phyloP scores from a whole-genome alignment of 2,329 filamentous ascomycete genomes.

The Pseudonectria foliicola region DNA sequence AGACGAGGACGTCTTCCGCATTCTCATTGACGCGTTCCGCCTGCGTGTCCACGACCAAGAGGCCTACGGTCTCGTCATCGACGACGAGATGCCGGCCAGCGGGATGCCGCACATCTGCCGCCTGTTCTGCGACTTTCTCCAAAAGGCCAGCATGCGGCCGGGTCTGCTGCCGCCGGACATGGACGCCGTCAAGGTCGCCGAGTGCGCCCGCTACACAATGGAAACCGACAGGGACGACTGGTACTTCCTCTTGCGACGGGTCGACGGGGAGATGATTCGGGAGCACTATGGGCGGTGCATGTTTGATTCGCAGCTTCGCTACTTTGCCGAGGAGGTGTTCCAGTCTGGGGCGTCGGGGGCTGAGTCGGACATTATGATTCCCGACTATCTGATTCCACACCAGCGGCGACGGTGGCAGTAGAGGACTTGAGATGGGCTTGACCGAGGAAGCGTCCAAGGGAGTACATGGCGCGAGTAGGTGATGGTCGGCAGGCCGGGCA shows the following conservation, averaged over 20 bases:
- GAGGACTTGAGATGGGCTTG: no score
- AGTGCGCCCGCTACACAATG: conserved; percentile 22
- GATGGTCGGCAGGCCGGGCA: no score
- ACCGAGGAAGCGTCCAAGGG: no score
- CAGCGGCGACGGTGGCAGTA: no score
- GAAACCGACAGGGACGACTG: conserved; percentile 16
- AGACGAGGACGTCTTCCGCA: conserved; percentile 31
- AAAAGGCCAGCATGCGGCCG: neutral
- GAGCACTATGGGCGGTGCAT: conserved; percentile 30
- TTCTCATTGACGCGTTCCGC: conserved; percentile 38
- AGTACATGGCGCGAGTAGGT: no score
- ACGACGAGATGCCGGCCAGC: conserved; percentile 19
- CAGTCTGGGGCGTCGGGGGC: neutral
- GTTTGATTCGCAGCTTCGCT: conserved; percentile 36
- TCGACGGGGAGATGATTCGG: conserved; percentile 23
- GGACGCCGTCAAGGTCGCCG: conserved; percentile 23
- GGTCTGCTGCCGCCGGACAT: conserved; percentile 34
- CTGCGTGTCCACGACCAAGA: conserved; percentile 29
- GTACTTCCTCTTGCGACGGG: conserved; percentile 16
- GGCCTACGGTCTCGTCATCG: conserved; percentile 7
- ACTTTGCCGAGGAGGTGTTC: conserved; percentile 31
- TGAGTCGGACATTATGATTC: neutral
- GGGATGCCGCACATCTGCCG: conserved; percentile 8
- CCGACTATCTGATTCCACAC: no score
- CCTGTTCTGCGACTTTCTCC: conserved; percentile 29